Conservation (phyloP, 2,329 filamentous ascomycete genomes). For the Orbilia quercus region DNA sequence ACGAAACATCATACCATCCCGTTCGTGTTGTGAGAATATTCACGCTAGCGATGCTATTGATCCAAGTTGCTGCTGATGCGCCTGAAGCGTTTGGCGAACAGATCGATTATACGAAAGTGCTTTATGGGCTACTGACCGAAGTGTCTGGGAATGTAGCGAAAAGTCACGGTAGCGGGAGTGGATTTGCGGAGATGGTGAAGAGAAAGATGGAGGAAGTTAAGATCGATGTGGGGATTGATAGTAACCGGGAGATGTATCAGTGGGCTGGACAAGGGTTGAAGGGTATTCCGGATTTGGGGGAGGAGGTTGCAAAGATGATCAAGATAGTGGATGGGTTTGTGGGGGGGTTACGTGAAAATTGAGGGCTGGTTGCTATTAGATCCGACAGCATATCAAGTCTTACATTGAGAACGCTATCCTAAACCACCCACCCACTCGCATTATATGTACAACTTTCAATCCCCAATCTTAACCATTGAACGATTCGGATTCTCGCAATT, state of each 20-base stretch:
- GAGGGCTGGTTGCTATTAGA: neutral
- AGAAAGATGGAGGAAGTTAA: conserved; percentile 63
- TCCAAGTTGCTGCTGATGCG: conserved; percentile 56
- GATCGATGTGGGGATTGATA: conserved; percentile 60
- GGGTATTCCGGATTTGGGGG: conserved; percentile 51
- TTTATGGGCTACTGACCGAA: conserved; percentile 64
- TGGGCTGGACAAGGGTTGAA: conserved; percentile 55
- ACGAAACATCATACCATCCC: conserved; percentile 67
- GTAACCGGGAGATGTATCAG: conserved; percentile 41
- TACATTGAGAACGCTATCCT: neutral
- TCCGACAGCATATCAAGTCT: neutral
- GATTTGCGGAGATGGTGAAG: conserved; percentile 63
- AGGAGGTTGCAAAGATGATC: conserved; percentile 52
- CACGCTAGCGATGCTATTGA: conserved; percentile 57
- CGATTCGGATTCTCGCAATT: neutral
- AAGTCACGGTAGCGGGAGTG: conserved; percentile 65
- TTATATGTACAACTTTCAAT: conserved; percentile 52
- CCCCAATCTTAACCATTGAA: conserved; percentile 4
- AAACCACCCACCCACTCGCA: conserved; percentile 12
- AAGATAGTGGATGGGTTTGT: conserved; percentile 46
- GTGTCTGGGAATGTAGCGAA: conserved; percentile 62
- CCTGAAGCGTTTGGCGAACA: conserved; percentile 61
- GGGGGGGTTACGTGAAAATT: conserved; percentile 4
- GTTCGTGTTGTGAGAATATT: conserved; percentile 66
- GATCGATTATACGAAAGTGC: conserved; percentile 64